These are phyloP conservation scores for Fusarium sarcochroum DNA, from an alignment of 2,329 filamentous ascomycete species.

Conservation along the genomic window DNA sequence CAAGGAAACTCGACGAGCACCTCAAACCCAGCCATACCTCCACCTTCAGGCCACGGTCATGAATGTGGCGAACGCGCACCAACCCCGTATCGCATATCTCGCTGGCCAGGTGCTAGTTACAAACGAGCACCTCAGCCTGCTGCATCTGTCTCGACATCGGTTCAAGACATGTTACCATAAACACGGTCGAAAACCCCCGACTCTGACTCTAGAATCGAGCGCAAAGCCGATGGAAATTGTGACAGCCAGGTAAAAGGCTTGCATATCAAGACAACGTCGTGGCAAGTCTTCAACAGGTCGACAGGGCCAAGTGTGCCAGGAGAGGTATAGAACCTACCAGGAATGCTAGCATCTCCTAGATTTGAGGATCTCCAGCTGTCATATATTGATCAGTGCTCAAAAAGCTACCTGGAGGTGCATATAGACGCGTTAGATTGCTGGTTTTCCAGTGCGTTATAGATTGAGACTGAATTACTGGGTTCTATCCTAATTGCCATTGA, in stretches of 20 bases:
- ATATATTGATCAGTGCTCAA: conserved; percentile 2
- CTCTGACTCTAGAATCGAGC: background rate
- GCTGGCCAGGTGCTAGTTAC: background rate
- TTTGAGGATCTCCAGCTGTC: background rate
- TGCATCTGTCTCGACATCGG: background rate
- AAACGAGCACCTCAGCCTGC: background rate
- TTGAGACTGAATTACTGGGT: conserved; percentile 21
- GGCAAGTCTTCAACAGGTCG: background rate
- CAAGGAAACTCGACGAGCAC: conserved; percentile 7
- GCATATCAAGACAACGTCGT: background rate
- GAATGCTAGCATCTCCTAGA: background rate
- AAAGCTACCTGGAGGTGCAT: conserved; percentile 13
- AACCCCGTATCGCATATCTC: background rate
- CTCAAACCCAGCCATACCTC: background rate
- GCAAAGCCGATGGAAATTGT: background rate
- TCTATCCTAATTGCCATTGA: conserved; percentile 6
- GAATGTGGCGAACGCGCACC: background rate
- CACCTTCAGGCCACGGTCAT: conserved; percentile 6
- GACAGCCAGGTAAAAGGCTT: conserved; percentile 1
- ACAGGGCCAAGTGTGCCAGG: background rate
- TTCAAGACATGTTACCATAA: background rate
- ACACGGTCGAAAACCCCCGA: background rate
- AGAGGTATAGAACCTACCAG: background rate
- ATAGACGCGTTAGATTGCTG: conserved; percentile 5
- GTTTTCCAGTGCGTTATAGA: conserved; percentile 17